Base-by-base conservation (phyloP, 208 protist species). In the Crithidia sp. region DNA sequence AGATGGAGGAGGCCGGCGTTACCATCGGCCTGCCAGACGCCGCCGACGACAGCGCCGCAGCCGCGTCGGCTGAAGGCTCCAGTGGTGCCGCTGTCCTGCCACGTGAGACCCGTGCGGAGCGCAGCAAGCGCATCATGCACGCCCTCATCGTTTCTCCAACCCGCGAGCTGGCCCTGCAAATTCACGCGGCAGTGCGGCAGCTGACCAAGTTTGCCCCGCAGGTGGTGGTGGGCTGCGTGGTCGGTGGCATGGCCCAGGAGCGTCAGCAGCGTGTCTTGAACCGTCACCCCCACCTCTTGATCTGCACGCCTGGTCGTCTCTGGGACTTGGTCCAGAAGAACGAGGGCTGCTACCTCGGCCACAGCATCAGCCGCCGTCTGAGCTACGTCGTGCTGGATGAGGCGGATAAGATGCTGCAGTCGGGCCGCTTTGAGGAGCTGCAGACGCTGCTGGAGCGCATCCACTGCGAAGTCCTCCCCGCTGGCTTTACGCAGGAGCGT, bases 401-500 rank as follows among this genome's bases (percentile, higher is more conserved):
- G 84, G 98, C 98, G 0, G 99, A 99, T 74, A 89, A 98, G 67
- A 98, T 99, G 91, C 94, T 99, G 76, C 98, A 99, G 76, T 94
- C 88, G 8, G 91, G 89, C 66, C 97, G 96, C 66, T 98, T 99
- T 74, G 96, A 98, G 39, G 96, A 99, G 77, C 94, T 99, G 83
- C 94, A 90, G 54, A 91, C 97, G 70, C 98, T 99, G 80, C 74
- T 99, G 28, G 91, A 98, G 72, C 80, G 98, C 61, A 95, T 99
- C 53, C 99, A 99, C 67, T 87, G 81, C 71, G 91, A 87, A 19
- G 69, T 91, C 16, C 82, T 94, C 4, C 93, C 98, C 28, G 85
- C 89, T 2, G 91, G 91, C 10, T 93, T 92, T 52, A 81, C 76
- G 19, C 89, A 96, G 79, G 85, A 89, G 40, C 85, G 89, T 44